Percentiles rank a stretch among this genome's conserved stretches.
phyloP scores from a whole-genome alignment of 1,284 basidiomycete species.

The Trametes polyzona region DNA sequence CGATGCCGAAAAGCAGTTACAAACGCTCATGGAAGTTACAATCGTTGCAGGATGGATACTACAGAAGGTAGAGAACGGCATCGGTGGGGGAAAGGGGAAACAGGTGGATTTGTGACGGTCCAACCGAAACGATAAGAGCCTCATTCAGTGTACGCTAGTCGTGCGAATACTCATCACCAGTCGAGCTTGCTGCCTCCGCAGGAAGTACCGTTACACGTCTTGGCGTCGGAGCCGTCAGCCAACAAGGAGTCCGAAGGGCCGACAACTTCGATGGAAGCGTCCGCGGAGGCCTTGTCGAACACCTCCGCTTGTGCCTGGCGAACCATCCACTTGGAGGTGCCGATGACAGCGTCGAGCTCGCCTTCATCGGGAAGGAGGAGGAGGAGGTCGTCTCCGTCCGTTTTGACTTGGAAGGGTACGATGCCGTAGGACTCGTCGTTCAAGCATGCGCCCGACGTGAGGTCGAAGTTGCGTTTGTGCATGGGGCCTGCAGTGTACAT shows the following conservation, averaged over 20 bases:
- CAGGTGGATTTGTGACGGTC: too few species aligned
- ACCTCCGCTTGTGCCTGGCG: constrained; percentile 55
- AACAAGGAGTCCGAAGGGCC: constrained; percentile 19
- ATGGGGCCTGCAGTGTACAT: constrained; percentile 52
- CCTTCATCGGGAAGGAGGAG: constrained; percentile 60
- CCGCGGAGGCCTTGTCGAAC: constrained; percentile 40
- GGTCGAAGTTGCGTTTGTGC: constrained; percentile 74
- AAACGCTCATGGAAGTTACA: too few species aligned
- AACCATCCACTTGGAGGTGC: constrained; percentile 69
- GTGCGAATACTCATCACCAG: too few species aligned
- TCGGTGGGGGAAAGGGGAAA: too few species aligned
- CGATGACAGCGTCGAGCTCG: constrained; percentile 67
- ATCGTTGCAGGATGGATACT: too few species aligned
- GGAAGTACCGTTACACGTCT: constrained; percentile 2
- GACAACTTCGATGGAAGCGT: constrained; percentile 46
- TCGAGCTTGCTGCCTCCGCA: constrained; percentile 22
- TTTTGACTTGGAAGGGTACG: constrained; percentile 64
- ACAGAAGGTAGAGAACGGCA: too few species aligned
- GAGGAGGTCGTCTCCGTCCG: constrained; percentile 51
- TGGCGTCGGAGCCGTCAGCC: neutral
- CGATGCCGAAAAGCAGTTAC: too few species aligned
- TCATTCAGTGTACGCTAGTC: too few species aligned
- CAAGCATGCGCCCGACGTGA: constrained; percentile 62
- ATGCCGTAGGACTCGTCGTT: constrained; percentile 70
- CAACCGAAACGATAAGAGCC: too few species aligned